These are phyloP conservation scores for Epithele typhae DNA, from an alignment of 768 basidiomycete species.

Conservation along the genomic window DNA sequence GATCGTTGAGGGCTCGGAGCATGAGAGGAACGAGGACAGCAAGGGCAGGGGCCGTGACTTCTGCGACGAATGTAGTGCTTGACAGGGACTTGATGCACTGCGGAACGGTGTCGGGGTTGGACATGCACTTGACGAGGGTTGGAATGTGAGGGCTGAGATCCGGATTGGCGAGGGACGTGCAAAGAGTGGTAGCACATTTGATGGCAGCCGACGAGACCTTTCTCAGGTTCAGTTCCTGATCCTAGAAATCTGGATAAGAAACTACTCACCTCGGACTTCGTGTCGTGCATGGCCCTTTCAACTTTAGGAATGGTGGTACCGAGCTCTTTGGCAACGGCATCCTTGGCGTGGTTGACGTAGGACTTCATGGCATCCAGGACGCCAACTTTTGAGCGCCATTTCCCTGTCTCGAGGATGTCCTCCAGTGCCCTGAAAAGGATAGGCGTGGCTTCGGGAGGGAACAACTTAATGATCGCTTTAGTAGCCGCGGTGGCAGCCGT, in stretches of 20 bases:
- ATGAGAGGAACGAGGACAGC: conserved; percentile 94
- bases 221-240: background rate
- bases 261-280: conserved; percentile 76
- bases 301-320: conserved; percentile 81
- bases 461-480: conserved; percentile 79
- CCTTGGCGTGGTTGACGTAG: conserved; percentile 65
- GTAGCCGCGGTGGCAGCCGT: conserved; percentile 73
- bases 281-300: conserved; percentile 92
- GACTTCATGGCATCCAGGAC: conserved; percentile 80
- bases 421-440: conserved; percentile 67
- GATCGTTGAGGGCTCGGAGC: conserved; percentile 86
- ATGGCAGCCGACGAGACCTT: conserved; percentile 83
- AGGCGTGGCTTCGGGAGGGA: conserved; percentile 77
- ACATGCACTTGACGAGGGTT: conserved; percentile 91
- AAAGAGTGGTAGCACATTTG: conserved; percentile 88
- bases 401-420: conserved; percentile 73
- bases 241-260: background rate
- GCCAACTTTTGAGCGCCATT: conserved; percentile 95
- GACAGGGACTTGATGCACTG: conserved; percentile 94
- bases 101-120: conserved; percentile 81
- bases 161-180: conserved; percentile 87
- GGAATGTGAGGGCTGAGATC: conserved; percentile 89
- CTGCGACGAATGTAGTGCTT: conserved; percentile 93
- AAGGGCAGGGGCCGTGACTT: conserved; percentile 93
- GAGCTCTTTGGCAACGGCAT: conserved; percentile 78